Evolutionary conservation across 2,329 filamentous ascomycete genomes (phyloP), one percentile per base, ranked within the genome.

Genomic region (Aspergillus sp.): DNA sequence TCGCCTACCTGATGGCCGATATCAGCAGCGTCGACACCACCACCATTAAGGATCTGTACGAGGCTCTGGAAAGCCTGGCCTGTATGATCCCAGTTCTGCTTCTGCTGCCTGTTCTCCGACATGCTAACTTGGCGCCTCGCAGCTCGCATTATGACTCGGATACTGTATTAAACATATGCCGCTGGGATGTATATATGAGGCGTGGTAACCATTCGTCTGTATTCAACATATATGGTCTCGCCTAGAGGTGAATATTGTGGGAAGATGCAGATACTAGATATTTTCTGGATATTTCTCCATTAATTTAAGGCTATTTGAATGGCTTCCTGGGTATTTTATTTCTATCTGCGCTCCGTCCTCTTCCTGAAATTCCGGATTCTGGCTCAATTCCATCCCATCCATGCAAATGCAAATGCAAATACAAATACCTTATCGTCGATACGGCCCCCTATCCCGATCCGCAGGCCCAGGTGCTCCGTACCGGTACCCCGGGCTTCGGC

Each of bases 1-100:
- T 91, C 44, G 91, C 91, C 13, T 98, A 98, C 58, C 70, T 98
- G 42, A 95, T 98, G 88, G 91, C 91, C 5, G 91, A 98, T 66
- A 82, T 98, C 51, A 94, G 86, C 65, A 77, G 82, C 41, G 86
- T 96, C 48, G 78, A 82, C 52, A 72, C 75, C 31, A 71, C 70
- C 25, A 82, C 94, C 52, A 86, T 96, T 58, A 88, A 85, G 64
- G 79, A 86, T 39, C 77, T 98, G 34, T 86, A 82, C 46, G 81
- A 89, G 47, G 80, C 73, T 51, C 70, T 98, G 24, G 86, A 96
- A 60, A 74, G 72, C 37, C 71, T 95, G 42, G 78, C 72, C 62
- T 88, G 82, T 85, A 73, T 69, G 80, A 66, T 14, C 10, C 25
- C 30, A 20, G 22, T 26, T 4, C 4, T 24, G 8, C 12, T n/a